Evolutionary conservation across 169 alveolate species (phyloP).

Genomic region (Plasmodium adleri): DNA sequence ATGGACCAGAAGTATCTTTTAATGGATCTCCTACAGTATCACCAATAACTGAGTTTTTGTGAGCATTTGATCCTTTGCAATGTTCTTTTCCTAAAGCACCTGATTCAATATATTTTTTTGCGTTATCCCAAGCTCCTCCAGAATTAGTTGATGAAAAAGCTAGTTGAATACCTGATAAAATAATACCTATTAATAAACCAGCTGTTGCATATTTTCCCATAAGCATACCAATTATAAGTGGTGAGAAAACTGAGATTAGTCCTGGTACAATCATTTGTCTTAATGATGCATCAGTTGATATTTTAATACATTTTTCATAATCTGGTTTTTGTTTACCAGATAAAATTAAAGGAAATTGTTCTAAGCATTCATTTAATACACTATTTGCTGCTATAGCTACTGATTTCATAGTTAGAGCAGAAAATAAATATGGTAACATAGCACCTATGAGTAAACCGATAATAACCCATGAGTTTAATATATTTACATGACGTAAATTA

Average conservation of each 20-base stretch:
- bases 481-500: constrained; percentile 78
- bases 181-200: constrained; percentile 93
- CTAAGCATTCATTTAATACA: constrained; percentile 90
- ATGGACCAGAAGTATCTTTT: constrained; percentile 96
- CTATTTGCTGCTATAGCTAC: constrained; percentile 93
- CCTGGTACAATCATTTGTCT: constrained; percentile 93
- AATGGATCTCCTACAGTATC: constrained; percentile 96
- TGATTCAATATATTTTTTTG: constrained; percentile 90
- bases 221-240: constrained; percentile 86
- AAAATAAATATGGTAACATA: constrained; percentile 92
- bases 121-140: constrained; percentile 95
- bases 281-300: constrained; percentile 90
- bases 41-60: constrained; percentile 92
- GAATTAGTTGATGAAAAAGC: constrained; percentile 91
- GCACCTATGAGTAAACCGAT: constrained; percentile 91
- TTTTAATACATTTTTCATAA: constrained; percentile 88
- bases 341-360: constrained; percentile 88
- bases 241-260: constrained; percentile 86
- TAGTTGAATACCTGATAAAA: constrained; percentile 91
- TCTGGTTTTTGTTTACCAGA: constrained; percentile 88
- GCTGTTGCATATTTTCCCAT: constrained; percentile 92
- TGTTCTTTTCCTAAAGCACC: constrained; percentile 83
- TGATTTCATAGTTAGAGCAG: constrained; percentile 93
- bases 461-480: constrained; percentile 89
- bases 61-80: constrained; percentile 85